Evolutionary conservation across 495 filamentous ascomycete species (phyloP).

Genomic region (Hypoxylon perforatum): DNA sequence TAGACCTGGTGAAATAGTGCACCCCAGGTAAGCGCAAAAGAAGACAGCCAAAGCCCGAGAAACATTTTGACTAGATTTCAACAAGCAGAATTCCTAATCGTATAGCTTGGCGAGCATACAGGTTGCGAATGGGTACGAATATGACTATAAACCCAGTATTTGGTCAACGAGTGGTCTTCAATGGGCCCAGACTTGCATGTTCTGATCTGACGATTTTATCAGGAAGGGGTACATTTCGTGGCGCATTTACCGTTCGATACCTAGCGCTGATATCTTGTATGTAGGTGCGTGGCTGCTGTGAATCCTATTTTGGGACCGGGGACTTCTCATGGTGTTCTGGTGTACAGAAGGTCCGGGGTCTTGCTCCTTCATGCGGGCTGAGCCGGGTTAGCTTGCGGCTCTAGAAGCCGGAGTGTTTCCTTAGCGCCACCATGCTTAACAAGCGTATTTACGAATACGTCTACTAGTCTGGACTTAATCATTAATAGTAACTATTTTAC

Average conservation of each 20-base stretch:
- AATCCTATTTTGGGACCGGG: not conserved
- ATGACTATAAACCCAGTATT: not conserved
- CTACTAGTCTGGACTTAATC: not conserved
- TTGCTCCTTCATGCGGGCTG: not conserved
- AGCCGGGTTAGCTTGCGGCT: not conserved
- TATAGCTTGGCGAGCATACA: not conserved
- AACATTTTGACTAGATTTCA: not conserved
- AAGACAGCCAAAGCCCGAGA: not conserved
- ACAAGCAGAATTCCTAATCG: not conserved
- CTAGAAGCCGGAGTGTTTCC: not conserved
- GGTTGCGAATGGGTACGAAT: not conserved
- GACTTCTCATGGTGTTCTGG: not conserved
- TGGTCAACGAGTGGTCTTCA: not conserved
- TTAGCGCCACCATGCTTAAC: not conserved
- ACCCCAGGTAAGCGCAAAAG: not conserved
- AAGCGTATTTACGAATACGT: not conserved
- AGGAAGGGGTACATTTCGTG: not conserved
- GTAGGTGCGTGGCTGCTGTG: not conserved
- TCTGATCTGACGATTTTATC: not conserved
- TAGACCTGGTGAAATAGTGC: not conserved
- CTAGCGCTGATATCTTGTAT: not conserved
- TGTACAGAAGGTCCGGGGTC: not conserved
- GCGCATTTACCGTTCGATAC: not conserved
- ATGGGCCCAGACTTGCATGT: no score
- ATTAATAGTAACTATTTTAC: not conserved